Conservation (phyloP, 179 eudicot species). For the Silene noctiflora region DNA sequence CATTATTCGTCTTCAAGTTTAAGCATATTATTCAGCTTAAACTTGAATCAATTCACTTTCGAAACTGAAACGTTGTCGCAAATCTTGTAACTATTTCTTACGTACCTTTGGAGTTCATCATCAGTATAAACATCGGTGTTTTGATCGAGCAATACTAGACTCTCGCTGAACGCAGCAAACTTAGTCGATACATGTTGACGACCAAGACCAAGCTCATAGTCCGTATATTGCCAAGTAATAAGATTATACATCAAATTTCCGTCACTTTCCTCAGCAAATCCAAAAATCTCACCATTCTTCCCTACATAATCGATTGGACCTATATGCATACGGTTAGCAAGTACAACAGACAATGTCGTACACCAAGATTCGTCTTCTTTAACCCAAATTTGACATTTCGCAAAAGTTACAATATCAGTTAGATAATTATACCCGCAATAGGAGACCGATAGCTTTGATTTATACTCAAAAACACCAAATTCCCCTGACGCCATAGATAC, state of each 20-base stretch:
- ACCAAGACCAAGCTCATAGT: neutral
- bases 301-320: neutral
- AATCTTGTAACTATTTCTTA: too few relatives aligned
- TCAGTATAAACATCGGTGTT: neutral
- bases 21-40: too few relatives aligned
- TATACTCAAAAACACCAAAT: conserved; percentile 1
- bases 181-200: neutral
- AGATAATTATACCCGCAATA: neutral
- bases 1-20: too few relatives aligned
- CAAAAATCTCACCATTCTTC: neutral
- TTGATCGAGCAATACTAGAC: neutral
- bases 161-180: neutral
- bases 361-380: neutral
- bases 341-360: neutral
- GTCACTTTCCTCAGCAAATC: neutral
- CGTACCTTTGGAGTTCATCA: neutral
- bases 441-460: conserved; percentile 3
- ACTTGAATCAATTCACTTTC: too few relatives aligned
- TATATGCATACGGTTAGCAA: too few relatives aligned
- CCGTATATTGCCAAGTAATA: neutral
- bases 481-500: too few relatives aligned
- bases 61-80: too few relatives aligned
- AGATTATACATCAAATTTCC: neutral
- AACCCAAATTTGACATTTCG: neutral
- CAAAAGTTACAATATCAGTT: neutral